A percentile compares a stretch with the other conserved stretches of the same genome.
These are phyloP conservation scores for Naematelia encephala DNA, from an alignment of 768 basidiomycete genomes.

Conservation along the genomic window DNA sequence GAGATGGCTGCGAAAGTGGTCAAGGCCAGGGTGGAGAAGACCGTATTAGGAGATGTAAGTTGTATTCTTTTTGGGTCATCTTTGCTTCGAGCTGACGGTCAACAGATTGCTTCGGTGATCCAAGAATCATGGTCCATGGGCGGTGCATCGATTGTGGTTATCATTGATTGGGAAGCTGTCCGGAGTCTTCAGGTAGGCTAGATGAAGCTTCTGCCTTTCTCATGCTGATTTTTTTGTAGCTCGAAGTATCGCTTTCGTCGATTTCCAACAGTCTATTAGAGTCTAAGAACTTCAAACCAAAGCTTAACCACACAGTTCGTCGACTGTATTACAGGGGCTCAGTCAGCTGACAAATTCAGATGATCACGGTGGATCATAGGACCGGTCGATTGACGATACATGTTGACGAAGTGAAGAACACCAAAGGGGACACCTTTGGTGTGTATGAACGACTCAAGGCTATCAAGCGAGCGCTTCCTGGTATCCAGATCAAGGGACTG, in stretches of 20 bases:
- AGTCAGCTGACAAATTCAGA: slow-evolving; percentile 1
- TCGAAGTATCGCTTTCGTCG: slow-evolving; percentile 88
- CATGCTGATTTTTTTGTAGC: slow-evolving; percentile 54
- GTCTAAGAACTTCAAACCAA: neutral
- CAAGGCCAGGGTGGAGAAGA: slow-evolving; percentile 93
- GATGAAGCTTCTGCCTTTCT: neutral
- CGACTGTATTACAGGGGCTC: neutral
- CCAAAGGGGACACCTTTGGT: slow-evolving; percentile 34
- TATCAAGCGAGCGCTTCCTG: slow-evolving; percentile 75
- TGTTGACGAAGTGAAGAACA: slow-evolving; percentile 45
- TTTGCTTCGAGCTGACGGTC: slow-evolving; percentile 1
- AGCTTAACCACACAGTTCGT: slow-evolving; percentile 78
- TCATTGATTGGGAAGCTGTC: slow-evolving; percentile 83
- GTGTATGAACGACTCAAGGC: slow-evolving; percentile 62
- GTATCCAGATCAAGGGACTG: slow-evolving; percentile 93
- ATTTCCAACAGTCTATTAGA: slow-evolving; percentile 79
- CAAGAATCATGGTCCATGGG: slow-evolving; percentile 95
- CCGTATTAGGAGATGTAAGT: slow-evolving; percentile 82
- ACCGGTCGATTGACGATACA: slow-evolving; percentile 53
- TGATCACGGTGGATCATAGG: slow-evolving; percentile 47
- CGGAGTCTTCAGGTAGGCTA: slow-evolving; percentile 73
- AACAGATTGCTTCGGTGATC: slow-evolving; percentile 79
- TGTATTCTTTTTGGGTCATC: neutral
- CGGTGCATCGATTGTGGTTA: slow-evolving; percentile 88
- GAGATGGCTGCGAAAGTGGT: slow-evolving; percentile 97